These are phyloP conservation scores for Leccinum pellstonianum DNA, from an alignment of 768 basidiomycete genomes.

Conservation along the genomic window DNA sequence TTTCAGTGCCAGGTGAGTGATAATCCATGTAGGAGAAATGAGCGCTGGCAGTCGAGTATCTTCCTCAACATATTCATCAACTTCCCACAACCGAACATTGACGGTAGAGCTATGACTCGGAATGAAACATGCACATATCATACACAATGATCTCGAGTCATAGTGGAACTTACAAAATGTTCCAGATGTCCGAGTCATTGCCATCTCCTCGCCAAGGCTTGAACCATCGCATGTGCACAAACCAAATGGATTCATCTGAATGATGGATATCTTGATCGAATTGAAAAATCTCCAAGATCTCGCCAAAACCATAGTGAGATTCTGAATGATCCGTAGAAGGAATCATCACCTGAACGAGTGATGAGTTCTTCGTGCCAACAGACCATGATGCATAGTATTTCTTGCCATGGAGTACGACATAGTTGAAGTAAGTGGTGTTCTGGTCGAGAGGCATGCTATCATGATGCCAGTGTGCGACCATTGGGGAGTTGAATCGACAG, in stretches of 20 bases:
- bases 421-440: background rate
- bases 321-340: background rate
- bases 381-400: background rate
- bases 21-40: background rate
- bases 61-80: background rate
- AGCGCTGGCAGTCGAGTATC: background rate
- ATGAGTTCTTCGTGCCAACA: background rate
- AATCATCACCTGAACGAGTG: background rate
- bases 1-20: background rate
- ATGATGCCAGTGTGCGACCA: background rate
- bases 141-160: background rate
- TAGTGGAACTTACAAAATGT: background rate
- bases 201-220: background rate
- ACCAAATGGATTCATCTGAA: background rate
- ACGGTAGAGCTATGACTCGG: background rate
- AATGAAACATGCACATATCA: background rate
- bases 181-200: background rate
- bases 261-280: background rate
- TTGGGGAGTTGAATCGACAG: background rate
- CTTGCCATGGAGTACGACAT: background rate
- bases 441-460: background rate
- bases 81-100: background rate
- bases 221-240: background rate
- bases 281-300: background rate
- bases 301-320: background rate